These are phyloP conservation scores for Talaromyces nanjingensis DNA, from an alignment of 495 filamentous ascomycete genomes.

Conservation along the genomic window DNA sequence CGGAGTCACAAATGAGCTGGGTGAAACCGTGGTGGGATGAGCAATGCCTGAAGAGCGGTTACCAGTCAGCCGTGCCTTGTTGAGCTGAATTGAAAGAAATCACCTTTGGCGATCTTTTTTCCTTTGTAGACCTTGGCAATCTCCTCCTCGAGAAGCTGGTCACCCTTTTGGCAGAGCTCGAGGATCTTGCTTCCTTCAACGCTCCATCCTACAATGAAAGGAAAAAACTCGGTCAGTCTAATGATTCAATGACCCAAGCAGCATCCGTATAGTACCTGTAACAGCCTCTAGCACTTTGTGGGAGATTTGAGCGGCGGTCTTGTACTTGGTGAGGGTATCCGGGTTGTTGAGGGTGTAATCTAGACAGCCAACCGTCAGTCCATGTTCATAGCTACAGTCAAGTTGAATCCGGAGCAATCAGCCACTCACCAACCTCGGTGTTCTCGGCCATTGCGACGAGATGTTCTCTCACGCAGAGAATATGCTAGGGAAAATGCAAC, in stretches of 20 bases:
- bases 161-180: slow-evolving; percentile 87
- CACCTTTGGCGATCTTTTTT: slow-evolving; percentile 92
- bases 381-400: background rate
- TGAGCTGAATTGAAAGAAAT: slow-evolving; percentile 8
- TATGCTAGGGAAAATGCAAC: background rate
- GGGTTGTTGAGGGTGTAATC: slow-evolving; percentile 95
- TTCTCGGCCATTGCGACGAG: slow-evolving; percentile 38
- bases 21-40: slow-evolving; percentile 94
- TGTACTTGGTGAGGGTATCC: slow-evolving; percentile 98
- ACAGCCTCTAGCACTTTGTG: slow-evolving; percentile 90
- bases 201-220: slow-evolving; percentile 56
- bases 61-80: background rate
- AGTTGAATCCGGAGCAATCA: background rate
- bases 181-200: slow-evolving; percentile 84
- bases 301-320: slow-evolving; percentile 88
- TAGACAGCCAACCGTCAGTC: slow-evolving; percentile 22
- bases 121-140: slow-evolving; percentile 94
- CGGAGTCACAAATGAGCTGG: slow-evolving; percentile 88
- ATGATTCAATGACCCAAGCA: background rate
- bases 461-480: slow-evolving; percentile 4
- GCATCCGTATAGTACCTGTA: slow-evolving; percentile 37
- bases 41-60: slow-evolving; percentile 55
- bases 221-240: background rate
- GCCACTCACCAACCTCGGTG: slow-evolving; percentile 40
- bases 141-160: slow-evolving; percentile 91